These are phyloP conservation scores for Metschnikowia aberdeeniae DNA, from an alignment of 805 yeast genomes.

Conservation along the genomic window DNA sequence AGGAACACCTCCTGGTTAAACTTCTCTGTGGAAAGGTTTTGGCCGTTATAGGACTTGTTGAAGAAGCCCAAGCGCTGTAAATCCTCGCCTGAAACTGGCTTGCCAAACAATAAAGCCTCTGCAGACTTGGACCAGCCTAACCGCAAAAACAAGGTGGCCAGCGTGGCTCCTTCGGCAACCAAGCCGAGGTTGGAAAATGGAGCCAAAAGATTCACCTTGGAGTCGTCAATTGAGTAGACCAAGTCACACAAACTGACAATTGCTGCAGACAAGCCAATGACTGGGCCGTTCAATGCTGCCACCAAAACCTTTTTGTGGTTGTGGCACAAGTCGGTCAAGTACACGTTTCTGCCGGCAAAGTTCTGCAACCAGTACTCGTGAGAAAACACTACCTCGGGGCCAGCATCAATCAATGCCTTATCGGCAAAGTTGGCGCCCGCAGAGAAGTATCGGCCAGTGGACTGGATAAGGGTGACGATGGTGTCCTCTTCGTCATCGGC, in stretches of 20 bases:
- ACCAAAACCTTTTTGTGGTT: constrained; percentile 69
- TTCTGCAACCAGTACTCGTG: constrained; percentile 46
- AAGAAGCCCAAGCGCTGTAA: constrained; percentile 57
- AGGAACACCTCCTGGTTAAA: constrained; percentile 41
- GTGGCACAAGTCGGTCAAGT: constrained; percentile 61
- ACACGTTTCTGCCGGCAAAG: constrained; percentile 69
- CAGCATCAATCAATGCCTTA: constrained; percentile 25
- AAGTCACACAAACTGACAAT: constrained; percentile 73
- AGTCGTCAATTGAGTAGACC: constrained; percentile 60
- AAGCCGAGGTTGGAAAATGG: constrained; percentile 84
- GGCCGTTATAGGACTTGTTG: constrained; percentile 48
- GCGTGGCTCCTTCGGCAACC: constrained; percentile 77
- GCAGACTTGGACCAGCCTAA: constrained; percentile 70
- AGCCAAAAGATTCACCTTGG: constrained; percentile 54
- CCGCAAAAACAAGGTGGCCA: constrained; percentile 62
- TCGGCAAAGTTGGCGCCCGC: constrained; percentile 77
- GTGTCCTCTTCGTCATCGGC: constrained; percentile 65
- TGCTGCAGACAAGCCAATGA: constrained; percentile 72
- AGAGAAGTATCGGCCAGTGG: constrained; percentile 72
- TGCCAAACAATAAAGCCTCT: constrained; percentile 68
- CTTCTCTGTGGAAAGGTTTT: constrained; percentile 32
- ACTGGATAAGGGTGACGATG: constrained; percentile 58
- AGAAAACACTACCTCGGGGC: constrained; percentile 28
- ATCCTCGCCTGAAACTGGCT: constrained; percentile 59
- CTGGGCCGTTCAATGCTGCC: constrained; percentile 83